Base-by-base conservation (phyloP, 176 grass and related monocot species). In the Cenchrus purpureus region DNA sequence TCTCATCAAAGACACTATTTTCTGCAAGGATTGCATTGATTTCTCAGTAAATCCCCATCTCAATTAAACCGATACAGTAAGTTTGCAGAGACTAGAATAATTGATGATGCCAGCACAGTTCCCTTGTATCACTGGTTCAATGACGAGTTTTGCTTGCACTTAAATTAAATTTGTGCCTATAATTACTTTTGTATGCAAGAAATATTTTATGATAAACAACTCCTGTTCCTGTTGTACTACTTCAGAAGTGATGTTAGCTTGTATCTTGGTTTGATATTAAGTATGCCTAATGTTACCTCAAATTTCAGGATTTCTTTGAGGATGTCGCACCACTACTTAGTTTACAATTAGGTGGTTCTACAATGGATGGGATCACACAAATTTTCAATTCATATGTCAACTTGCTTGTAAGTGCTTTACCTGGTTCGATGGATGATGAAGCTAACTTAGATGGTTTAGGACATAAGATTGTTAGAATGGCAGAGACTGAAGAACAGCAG, bases 291-390 rank as follows among this genome's bases (percentile, higher is more conserved):
- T 84, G 25, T 14, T 29, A 52, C 16, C 2, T 76, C 53, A 28
- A 65, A 88, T 89, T 89, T 69, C 90, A 98, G 95, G 95, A 98
- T 77, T 98, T 95, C 80, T 98, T 98, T 60, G 95, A 98, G 85
- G 92, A 98, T 72, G 91, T 98, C 4, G 92, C 91, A 1, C 95
- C 95, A 73, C 89, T 98, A 34, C 93, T 98, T 73, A 93, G 89
- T 82, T 83, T 98, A 82, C 92, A 98, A 65, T 86, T 98, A 78
- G 92, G 95, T 67, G 95, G 95, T 76, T 89, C 92, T 45, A 93
- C 91, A 19, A 91, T 98, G 93, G 91, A 98, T 77, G 92, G 93
- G 31, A 90, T 98, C 59, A 76, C 92, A 34, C 84, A 98, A 71
- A 94, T 95, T 51, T 97, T 97, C 79, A 91, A 84, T 75, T 95